Evolutionary conservation across 2,329 filamentous ascomycete species (phyloP), one percentile per base, ranked within the genome.

Genomic region (Colletotrichum echinochloae): DNA sequence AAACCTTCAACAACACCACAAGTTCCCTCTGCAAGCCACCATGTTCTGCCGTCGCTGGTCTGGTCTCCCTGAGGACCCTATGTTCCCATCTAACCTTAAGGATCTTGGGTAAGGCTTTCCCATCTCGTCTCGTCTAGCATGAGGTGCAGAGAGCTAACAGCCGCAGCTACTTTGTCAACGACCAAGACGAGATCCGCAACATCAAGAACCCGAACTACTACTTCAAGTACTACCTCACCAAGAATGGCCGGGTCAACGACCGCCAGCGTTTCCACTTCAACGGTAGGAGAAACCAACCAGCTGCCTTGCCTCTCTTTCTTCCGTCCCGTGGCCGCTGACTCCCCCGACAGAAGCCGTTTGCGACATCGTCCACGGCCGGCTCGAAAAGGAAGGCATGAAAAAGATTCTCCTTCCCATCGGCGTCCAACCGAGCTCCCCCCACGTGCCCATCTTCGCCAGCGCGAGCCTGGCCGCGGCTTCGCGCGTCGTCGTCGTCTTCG

Each of bases 41-140:
- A 96, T 98, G 94, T 97, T 96, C 78, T 89, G 91, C 60, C 92
- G 92, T 66, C 84, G 86, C 48, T 89, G 89, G 82, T 85, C 87
- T 11, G 87, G 89, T 74, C 88, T 97, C 3, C 92, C 93, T n/a
- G 79, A 84, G 63, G 93, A 97, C 76, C 87, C 89, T 0, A 77
- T 83, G 16, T 97, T 92, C 77, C 86, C 90, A 14, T 81, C 85
- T 0, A 84, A 92, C 75, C 83, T 98, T 35, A 82, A 89, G 69
- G 83, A 88, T 63, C 89, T 98, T 4, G 95, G 94, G 92, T 95
- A 83, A 75, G 85, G 76, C 66, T 39, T 54, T 37, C 12, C 33
- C n/a, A n/a, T 62, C 20, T 51, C 33, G 11, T n/a, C 66, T 37
- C 23, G 20, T 11, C 30, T 28, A 8, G n/a, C n/a, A n/a, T n/a